These are phyloP conservation scores for Scenedesmus sp. DNA, from an alignment of 163 green algal genomes.

Conservation along the genomic window DNA sequence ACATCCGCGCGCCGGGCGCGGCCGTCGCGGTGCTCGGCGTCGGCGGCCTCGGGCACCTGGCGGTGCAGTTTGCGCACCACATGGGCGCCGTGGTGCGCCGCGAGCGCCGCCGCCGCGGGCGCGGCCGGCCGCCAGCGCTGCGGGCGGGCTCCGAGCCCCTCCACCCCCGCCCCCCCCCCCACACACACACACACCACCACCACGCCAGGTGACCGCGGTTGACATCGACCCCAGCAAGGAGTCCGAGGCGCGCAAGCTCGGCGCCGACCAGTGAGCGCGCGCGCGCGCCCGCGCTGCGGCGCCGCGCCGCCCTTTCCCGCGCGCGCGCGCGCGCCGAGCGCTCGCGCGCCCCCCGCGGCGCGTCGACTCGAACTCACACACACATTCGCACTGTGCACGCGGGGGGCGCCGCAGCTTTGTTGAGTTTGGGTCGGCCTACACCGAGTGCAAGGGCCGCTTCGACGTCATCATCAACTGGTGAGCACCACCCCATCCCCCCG, in stretches of 20 bases:
- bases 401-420: slow-evolving; percentile 34
- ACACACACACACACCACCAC: too few relatives aligned
- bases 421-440: slow-evolving; percentile 13
- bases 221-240: slow-evolving; percentile 38
- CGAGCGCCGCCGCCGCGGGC: too few relatives aligned
- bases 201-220: slow-evolving; percentile 51
- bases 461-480: slow-evolving; percentile 54
- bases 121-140: not conserved
- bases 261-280: slow-evolving; percentile 10
- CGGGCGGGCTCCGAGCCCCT: not conserved
- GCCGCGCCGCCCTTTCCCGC: not conserved
- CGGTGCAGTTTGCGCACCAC: slow-evolving; percentile 47
- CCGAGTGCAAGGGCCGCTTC: slow-evolving; percentile 33
- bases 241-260: slow-evolving; percentile 40
- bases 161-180: not conserved
- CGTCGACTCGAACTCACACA: slow-evolving; percentile 12
- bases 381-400: too few relatives aligned
- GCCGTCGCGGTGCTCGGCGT: slow-evolving; percentile 71
- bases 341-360: not conserved
- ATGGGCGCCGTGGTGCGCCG: slow-evolving; percentile 30
- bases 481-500: too few relatives aligned
- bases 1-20: slow-evolving; percentile 19
- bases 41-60: slow-evolving; percentile 69
- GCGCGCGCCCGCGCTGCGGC: not conserved
- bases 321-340: not conserved